Evolutionary conservation across 2,329 filamentous ascomycete species (phyloP).

Genomic region (Colletotrichum viniferum): DNA sequence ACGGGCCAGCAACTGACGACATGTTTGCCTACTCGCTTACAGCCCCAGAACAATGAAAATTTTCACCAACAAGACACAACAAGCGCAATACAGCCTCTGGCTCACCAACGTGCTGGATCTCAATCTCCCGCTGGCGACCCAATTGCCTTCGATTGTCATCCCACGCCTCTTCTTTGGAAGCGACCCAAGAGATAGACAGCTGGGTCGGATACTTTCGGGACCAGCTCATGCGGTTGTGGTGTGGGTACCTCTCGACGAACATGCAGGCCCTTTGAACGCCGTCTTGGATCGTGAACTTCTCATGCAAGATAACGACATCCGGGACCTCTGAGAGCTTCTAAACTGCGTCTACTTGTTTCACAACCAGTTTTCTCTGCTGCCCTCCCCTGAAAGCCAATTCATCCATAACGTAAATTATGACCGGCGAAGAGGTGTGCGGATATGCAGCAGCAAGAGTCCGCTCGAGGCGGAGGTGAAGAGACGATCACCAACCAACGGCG

Average conservation of each 20-base stretch:
- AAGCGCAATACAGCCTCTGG: neutral
- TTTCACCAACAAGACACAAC: neutral
- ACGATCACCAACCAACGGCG: neutral
- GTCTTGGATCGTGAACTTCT: neutral
- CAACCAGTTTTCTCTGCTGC: neutral
- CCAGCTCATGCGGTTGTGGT: neutral
- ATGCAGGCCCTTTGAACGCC: neutral
- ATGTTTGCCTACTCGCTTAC: neutral
- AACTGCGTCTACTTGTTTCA: neutral
- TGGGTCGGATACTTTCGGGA: constrained; percentile 17
- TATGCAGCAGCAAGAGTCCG: neutral
- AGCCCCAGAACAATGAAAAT: neutral
- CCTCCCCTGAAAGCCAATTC: neutral
- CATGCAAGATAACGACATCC: constrained; percentile 18
- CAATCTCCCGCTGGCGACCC: neutral
- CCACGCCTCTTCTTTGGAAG: neutral
- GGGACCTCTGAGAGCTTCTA: neutral
- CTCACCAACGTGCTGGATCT: neutral
- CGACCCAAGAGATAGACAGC: neutral
- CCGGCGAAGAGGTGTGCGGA: neutral
- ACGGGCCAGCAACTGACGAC: neutral
- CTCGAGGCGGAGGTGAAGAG: neutral
- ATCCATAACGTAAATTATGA: neutral
- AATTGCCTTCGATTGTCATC: neutral
- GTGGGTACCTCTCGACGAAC: neutral